A percentile compares a stretch with the other conserved stretches of the same genome.
Conservation (phyloP, 495 filamentous ascomycete genomes). For the Aspergillus affinis region DNA sequence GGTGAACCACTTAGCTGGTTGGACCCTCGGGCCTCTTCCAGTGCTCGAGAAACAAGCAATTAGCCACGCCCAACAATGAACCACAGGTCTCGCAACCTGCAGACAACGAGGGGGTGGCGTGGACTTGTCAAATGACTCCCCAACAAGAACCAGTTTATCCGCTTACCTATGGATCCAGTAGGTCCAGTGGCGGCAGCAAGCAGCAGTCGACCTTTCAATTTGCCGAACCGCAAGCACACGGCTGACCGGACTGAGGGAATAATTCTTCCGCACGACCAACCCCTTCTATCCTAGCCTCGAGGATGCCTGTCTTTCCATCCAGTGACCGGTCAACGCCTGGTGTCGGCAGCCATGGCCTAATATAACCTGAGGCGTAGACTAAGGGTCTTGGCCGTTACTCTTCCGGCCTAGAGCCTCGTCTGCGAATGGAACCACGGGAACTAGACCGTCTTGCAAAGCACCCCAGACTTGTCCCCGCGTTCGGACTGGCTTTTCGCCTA, state of each 20-base stretch:
- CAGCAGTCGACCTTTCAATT: neutral
- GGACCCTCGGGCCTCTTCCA: neutral
- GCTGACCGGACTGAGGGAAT: neutral
- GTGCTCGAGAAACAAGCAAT: neutral
- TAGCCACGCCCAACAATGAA: neutral
- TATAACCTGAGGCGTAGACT: constrained; percentile 9
- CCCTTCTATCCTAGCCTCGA: neutral
- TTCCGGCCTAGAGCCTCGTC: constrained; percentile 8
- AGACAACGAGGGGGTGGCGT: neutral
- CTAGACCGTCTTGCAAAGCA: constrained; percentile 11
- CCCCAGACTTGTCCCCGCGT: constrained; percentile 14
- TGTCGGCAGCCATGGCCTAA: constrained; percentile 10
- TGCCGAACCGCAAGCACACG: neutral
- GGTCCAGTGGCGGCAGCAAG: neutral
- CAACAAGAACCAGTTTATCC: constrained; percentile 2
- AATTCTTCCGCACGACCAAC: constrained; percentile 3
- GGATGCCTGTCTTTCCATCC: neutral
- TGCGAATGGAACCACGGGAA: constrained; percentile 4
- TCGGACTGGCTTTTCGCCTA: constrained; percentile 1
- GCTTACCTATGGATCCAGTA: neutral
- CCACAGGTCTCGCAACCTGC: neutral
- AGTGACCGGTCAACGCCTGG: neutral
- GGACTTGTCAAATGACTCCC: constrained; percentile 3
- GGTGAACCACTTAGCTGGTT: neutral
- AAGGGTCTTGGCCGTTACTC: constrained; percentile 14